Conservation (phyloP, 2,329 filamentous ascomycete species). For the Fonsecaea nubica region DNA sequence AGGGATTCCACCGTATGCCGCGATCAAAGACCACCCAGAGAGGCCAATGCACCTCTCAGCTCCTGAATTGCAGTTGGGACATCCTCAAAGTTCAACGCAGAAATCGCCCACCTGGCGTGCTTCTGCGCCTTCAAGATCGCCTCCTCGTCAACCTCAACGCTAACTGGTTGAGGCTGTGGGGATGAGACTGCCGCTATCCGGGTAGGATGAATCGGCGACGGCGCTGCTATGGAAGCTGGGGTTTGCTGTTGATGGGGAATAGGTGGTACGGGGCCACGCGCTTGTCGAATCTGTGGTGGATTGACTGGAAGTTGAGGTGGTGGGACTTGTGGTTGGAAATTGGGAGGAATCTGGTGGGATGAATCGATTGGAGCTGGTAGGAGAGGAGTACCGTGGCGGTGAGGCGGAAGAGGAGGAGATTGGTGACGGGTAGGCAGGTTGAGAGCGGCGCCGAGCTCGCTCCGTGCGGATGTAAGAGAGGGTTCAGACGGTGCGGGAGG, state of each 20-base stretch:
- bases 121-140: slow-evolving; percentile 84
- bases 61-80: slow-evolving; percentile 88
- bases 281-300: slow-evolving; percentile 31
- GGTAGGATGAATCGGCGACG: slow-evolving; percentile 28
- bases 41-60: slow-evolving; percentile 73
- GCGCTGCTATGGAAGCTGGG: slow-evolving; percentile 13
- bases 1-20: neutral
- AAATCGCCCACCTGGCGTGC: slow-evolving; percentile 96
- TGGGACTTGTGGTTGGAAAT: slow-evolving; percentile 36
- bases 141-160: slow-evolving; percentile 66
- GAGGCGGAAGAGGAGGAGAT: slow-evolving; percentile 36
- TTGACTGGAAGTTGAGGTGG: slow-evolving; percentile 29
- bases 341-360: slow-evolving; percentile 37
- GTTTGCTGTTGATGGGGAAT: slow-evolving; percentile 24
- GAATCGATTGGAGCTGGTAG: slow-evolving; percentile 25
- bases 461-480: slow-evolving; percentile 22
- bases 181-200: slow-evolving; percentile 23
- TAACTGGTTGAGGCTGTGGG: slow-evolving; percentile 37
- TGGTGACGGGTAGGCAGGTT: slow-evolving; percentile 22
- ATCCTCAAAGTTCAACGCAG: slow-evolving; percentile 95
- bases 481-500: slow-evolving; percentile 26
- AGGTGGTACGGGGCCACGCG: slow-evolving; percentile 32
- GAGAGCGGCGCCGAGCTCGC: slow-evolving; percentile 24
- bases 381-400: slow-evolving; percentile 33
- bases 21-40: slow-evolving; percentile 68